A percentile compares a stretch with the other conserved stretches of the same genome.
Evolutionary conservation across 495 filamentous ascomycete species (phyloP).

Genomic region (Filosporella fistucella): DNA sequence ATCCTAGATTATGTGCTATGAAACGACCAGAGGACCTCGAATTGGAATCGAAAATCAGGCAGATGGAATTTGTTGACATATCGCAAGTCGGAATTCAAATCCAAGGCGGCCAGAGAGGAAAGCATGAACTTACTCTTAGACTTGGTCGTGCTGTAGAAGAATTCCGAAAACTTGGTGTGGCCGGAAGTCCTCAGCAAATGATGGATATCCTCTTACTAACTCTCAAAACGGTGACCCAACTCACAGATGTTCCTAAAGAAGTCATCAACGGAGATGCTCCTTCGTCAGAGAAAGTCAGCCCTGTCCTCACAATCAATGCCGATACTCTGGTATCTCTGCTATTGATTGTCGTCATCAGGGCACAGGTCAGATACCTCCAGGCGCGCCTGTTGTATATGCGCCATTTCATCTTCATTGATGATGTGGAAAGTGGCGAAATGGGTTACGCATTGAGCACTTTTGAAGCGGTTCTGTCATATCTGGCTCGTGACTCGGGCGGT

Average conservation of each 20-base stretch:
- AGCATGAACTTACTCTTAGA: constrained; percentile 65
- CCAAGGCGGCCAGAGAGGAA: constrained; percentile 64
- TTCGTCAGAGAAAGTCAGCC: constrained; percentile 53
- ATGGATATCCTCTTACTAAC: constrained; percentile 82
- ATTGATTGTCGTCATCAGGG: constrained; percentile 87
- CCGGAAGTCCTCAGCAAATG: constrained; percentile 92
- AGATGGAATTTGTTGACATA: constrained; percentile 92
- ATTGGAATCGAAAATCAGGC: constrained; percentile 80
- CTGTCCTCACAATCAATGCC: constrained; percentile 82
- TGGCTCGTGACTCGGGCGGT: constrained; percentile 75
- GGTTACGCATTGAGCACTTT: constrained; percentile 96
- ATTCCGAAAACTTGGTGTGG: constrained; percentile 80
- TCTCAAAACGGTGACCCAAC: constrained; percentile 72
- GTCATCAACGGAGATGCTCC: constrained; percentile 30
- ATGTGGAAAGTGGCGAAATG: constrained; percentile 95
- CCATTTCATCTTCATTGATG: constrained; percentile 93
- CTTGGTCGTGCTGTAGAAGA: constrained; percentile 78
- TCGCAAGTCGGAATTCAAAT: constrained; percentile 88
- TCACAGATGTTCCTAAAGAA: constrained; percentile 33
- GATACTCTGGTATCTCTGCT: constrained; percentile 93
- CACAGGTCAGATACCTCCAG: constrained; percentile 82
- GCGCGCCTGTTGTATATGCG: constrained; percentile 89
- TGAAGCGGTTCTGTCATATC: constrained; percentile 90
- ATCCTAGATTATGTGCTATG: constrained; percentile 74
- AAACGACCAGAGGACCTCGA: constrained; percentile 83